These are phyloP conservation scores for Rasamsonia emersonii DNA, from an alignment of 2,329 filamentous ascomycete genomes.

Conservation along the genomic window DNA sequence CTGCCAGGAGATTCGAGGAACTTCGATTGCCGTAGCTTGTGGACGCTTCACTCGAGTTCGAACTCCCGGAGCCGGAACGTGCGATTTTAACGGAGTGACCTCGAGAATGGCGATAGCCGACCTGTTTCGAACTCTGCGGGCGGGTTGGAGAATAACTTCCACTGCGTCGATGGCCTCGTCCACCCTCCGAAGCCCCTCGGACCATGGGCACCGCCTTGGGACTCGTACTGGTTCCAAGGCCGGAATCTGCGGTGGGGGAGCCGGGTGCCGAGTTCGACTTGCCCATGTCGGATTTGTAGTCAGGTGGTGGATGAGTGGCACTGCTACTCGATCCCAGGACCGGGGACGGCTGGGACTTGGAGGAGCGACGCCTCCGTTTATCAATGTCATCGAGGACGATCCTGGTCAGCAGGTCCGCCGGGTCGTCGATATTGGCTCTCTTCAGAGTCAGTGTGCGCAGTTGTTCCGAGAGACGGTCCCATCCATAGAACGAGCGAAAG, in stretches of 20 bases:
- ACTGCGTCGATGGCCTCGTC: conserved; percentile 39
- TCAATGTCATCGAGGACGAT: conserved; percentile 97
- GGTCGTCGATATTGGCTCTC: conserved; percentile 79
- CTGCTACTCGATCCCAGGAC: conserved; percentile 56
- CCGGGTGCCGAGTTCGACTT: conserved; percentile 62
- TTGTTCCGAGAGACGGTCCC: conserved; percentile 89
- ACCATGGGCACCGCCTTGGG: conserved; percentile 41
- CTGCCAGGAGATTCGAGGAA: conserved; percentile 66
- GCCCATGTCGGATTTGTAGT: conserved; percentile 57
- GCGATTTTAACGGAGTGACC: conserved; percentile 64
- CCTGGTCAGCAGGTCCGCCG: conserved; percentile 78
- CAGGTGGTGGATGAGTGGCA: conserved; percentile 48
- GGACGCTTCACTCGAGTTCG: conserved; percentile 63
- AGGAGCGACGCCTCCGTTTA: conserved; percentile 76
- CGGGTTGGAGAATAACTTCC: conserved; percentile 74
- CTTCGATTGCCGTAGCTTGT: conserved; percentile 51
- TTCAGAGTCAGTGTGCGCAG: conserved; percentile 82
- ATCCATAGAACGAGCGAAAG: conserved; percentile 93
- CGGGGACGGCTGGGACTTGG: conserved; percentile 75
- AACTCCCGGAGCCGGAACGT: conserved; percentile 85
- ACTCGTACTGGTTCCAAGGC: conserved; percentile 40
- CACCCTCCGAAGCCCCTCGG: conserved; percentile 49
- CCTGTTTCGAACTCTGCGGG: conserved; percentile 65
- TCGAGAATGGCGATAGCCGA: conserved; percentile 54
- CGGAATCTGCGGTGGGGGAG: conserved; percentile 47